phyloP scores from a whole-genome alignment of 208 protist species.

The Entamoeba moshkovskii region DNA sequence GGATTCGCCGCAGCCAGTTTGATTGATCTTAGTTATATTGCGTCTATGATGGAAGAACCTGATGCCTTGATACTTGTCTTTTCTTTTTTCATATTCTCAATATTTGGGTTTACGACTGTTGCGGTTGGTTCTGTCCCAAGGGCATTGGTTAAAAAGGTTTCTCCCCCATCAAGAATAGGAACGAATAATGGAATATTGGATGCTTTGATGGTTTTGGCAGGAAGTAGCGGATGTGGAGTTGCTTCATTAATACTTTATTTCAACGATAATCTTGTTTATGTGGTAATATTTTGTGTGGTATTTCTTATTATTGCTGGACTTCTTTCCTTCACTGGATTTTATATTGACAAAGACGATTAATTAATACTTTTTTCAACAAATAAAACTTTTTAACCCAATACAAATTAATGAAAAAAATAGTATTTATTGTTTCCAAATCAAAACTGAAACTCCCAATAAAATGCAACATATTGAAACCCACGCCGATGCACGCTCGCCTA shows the following conservation, averaged over 20 bases:
- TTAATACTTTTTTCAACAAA: too few relatives aligned
- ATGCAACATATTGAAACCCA: not conserved
- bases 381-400: too few relatives aligned
- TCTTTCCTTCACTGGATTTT: too few relatives aligned
- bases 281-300: not conserved
- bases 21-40: not conserved
- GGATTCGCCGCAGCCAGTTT: not conserved
- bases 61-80: not conserved
- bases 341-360: too few relatives aligned
- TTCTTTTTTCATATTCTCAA: not conserved
- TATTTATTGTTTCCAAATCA: not conserved
- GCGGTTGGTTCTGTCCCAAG: not conserved
- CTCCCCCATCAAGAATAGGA: not conserved
- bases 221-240: not conserved
- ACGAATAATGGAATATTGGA: not conserved
- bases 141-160: not conserved
- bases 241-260: not conserved
- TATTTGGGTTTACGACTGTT: not conserved
- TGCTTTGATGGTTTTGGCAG: not conserved
- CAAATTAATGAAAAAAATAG: not conserved
- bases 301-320: too few relatives aligned
- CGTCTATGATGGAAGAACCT: not conserved
- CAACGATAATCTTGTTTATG: not conserved
- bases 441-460: not conserved
- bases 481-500: not conserved